Conservation (phyloP, 805 yeast species). For the Ascoidea asiatica region DNA sequence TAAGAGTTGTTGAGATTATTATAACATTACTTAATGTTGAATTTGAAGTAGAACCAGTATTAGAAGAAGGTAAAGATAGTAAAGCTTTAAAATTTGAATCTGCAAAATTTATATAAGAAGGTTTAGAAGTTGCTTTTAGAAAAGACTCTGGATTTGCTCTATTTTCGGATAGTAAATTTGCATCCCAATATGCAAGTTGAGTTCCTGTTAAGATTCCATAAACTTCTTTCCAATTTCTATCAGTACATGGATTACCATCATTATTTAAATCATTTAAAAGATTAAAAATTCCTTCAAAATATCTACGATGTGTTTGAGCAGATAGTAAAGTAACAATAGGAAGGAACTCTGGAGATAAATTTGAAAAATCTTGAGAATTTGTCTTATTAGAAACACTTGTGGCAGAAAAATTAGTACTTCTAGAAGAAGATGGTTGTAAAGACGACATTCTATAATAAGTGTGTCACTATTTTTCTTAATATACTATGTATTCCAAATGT, state of each 20-base stretch:
- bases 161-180: slow-evolving; percentile 43
- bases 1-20: slow-evolving; percentile 84
- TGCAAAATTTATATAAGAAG: slow-evolving; percentile 79
- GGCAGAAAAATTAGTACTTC: too few relatives aligned
- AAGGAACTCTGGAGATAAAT: slow-evolving; percentile 25
- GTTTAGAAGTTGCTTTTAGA: slow-evolving; percentile 52
- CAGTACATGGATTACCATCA: slow-evolving; percentile 72
- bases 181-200: slow-evolving; percentile 89
- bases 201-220: slow-evolving; percentile 86
- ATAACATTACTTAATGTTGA: slow-evolving; percentile 59
- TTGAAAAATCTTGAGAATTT: slow-evolving; percentile 1
- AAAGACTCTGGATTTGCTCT: slow-evolving; percentile 25
- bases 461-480: too few relatives aligned
- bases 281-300: slow-evolving; percentile 67
- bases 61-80: slow-evolving; percentile 44
- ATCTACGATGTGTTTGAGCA: slow-evolving; percentile 64
- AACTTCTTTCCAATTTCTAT: slow-evolving; percentile 82
- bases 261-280: slow-evolving; percentile 58
- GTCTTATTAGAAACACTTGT: neutral
- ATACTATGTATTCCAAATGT: too few relatives aligned
- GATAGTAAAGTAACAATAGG: slow-evolving; percentile 67
- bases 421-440: neutral
- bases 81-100: slow-evolving; percentile 79
- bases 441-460: too few relatives aligned
- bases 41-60: slow-evolving; percentile 29